These are phyloP conservation scores for Rugosomyces carneus DNA, from an alignment of 1,284 basidiomycete genomes.

Conservation along the genomic window DNA sequence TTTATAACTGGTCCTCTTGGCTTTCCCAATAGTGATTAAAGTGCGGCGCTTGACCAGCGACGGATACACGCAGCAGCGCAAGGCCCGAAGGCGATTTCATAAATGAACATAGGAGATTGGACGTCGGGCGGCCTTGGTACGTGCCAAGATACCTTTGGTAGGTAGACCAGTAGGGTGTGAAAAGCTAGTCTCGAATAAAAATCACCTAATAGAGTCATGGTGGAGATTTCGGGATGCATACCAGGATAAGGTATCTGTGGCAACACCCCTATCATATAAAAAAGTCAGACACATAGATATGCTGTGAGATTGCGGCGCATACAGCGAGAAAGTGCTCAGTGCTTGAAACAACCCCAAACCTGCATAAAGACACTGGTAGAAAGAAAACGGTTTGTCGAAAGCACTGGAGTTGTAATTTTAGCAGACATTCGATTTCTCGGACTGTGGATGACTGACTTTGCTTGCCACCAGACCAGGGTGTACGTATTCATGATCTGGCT, in stretches of 20 bases:
- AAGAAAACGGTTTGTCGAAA: conserved; percentile 43
- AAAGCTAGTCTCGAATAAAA: too few species aligned
- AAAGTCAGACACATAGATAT: background rate
- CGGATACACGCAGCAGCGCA: background rate
- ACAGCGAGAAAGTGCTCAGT: conserved; percentile 58
- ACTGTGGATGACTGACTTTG: conserved; percentile 36
- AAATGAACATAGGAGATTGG: background rate
- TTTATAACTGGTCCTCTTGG: background rate
- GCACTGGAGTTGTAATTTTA: conserved; percentile 26
- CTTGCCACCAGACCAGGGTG: conserved; percentile 71
- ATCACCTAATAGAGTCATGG: conserved; percentile 38
- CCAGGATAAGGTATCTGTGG: conserved; percentile 52
- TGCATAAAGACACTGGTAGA: conserved; percentile 74
- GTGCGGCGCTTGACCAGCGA: background rate
- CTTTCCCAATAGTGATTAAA: background rate
- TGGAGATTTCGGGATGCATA: conserved; percentile 58
- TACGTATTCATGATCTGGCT: conserved; percentile 49
- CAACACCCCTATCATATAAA: conserved; percentile 37
- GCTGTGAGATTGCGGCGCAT: conserved; percentile 17
- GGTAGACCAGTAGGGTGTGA: too few species aligned
- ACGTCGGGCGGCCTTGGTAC: background rate
- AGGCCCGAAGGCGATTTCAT: background rate
- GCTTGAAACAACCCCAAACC: conserved; percentile 56
- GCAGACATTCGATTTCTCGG: background rate
- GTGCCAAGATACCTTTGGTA: background rate